Base-by-base conservation (phyloP, 164 flowering plant species). In the Magnolia kwangsiensis region DNA sequence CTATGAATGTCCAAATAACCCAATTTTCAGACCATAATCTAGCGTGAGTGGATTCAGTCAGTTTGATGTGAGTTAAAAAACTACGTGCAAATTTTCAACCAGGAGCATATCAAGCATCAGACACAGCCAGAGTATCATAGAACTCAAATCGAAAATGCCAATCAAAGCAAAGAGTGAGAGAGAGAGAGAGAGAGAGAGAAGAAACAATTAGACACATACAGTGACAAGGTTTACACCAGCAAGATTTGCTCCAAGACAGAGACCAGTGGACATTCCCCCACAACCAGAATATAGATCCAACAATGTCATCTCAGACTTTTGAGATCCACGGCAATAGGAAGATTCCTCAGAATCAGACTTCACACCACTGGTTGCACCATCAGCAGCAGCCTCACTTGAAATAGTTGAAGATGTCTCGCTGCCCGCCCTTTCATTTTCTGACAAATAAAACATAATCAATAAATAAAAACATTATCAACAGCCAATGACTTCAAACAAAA, bases 201-300 rank as follows among this genome's bases (percentile, higher is more conserved):
- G n/a, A 8, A 67, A 27, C 3, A 37, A 72, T 64, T 21, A 5
- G 16, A 7, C 8, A 83, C 94, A 82, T 82, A 96, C 99, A 6
- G 97, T 92, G 0, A 88, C 88, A 50, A 96, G 89, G 49, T 91
- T 86, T 0, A 87, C 73, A 20, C 87, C 88, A 49, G 83, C 67
- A 16, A 86, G 63, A 8, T 77, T 77, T 2, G 93, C 94, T n/a
- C 98, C 99, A 4, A 90, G 78, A 67, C 97, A 92, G 8, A 96
- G 72, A 0, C 99, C 97, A 14, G 95, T 90, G 1, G 99, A 96
- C 99, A 96, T 94, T 0, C 86, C 98, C 16, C 98, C 99, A 82
- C 99, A 96, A 1, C 99, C 98, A 49, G 89, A 82, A 68, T 94
- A 96, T 4, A 96, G 45, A 73, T 96, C 99, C 24, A 96, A 72